phyloP scores from a whole-genome alignment of 352 stramenopile species.

The Pelagophyceae sp. region DNA sequence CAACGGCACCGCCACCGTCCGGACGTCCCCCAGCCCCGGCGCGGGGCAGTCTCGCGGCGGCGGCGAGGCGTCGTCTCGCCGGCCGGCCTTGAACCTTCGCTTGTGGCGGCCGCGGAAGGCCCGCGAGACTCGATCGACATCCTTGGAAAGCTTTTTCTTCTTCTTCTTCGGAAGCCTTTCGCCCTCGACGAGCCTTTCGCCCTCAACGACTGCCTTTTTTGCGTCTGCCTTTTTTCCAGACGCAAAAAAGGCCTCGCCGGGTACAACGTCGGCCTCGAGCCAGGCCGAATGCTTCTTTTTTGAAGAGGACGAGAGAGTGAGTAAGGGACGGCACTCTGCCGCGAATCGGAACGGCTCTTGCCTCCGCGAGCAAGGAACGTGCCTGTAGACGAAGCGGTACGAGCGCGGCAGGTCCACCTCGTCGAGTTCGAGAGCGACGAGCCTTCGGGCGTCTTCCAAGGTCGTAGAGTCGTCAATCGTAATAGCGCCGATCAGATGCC shows the following conservation, averaged over 20 bases:
- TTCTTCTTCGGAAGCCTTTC: background rate
- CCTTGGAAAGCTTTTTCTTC: constrained; percentile 1
- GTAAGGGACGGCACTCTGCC: constrained; percentile 1
- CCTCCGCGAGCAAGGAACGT: constrained; percentile 6
- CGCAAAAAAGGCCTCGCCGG: background rate
- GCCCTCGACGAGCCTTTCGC: background rate
- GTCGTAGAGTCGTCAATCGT: constrained; percentile 24
- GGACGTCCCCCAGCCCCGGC: background rate
- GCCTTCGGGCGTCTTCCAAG: constrained; percentile 2
- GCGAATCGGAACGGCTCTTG: constrained; percentile 20
- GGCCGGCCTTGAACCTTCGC: background rate
- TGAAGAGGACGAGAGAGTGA: background rate
- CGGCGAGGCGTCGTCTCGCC: background rate
- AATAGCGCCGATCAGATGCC: constrained; percentile 19
- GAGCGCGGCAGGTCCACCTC: constrained; percentile 21
- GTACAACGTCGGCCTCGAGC: background rate
- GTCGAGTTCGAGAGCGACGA: constrained; percentile 23
- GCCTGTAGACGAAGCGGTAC: constrained; percentile 21
- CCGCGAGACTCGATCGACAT: too few species aligned
- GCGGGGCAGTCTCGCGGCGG: background rate
- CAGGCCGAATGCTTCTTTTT: background rate
- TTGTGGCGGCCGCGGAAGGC: background rate
- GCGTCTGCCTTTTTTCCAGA: too few species aligned
- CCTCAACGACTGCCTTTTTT: too few species aligned
- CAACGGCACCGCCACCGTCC: background rate